Base-by-base conservation (phyloP, 257 asterid genomes). In the Apocynum venetum region DNA sequence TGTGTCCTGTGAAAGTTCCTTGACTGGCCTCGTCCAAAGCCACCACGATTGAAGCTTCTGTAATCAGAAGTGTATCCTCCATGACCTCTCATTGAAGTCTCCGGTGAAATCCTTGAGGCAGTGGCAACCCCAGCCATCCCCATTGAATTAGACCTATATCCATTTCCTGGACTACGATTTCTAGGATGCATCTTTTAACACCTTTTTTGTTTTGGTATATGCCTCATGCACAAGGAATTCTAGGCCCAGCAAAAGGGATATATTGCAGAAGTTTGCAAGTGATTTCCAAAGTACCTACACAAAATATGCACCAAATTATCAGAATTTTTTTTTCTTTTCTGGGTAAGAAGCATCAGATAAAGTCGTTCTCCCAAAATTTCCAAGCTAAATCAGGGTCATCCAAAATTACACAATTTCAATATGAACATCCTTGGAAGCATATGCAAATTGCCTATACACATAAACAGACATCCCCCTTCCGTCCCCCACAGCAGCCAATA, bases 101-200 rank as follows among this genome's bases (percentile, higher is more conserved):
- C 97, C 2, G 96, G 91, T 25, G 96, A 89, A 68, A 90, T 79
- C 79, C 93, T 80, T 14, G 97, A 84, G 52, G 90, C 83, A 63
- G 93, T 78, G 19, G 86, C 81, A 76, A 78, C 80, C 53, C 89
- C 87, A 68, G 89, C 90, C 89, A 89, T 82, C 77, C 94, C 94
- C 89, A 88, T 78, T 55, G 88, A 61, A 76, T 87, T 87, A 48
- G 89, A 72, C 89, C 96, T 88, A 88, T 90, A 90, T 52, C 92
- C 97, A 84, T 85, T 93, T 35, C 89, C 97, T 1, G 89, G 90
- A 69, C 89, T 84, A 57, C 97, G 89, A 79, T 91, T 91, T 83
- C 91, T 86, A 3, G 89, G 87, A 61, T 93, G 90, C 99, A 96
- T 96, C 36, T 82, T 83, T 81, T 36, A 35, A 48, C 31, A 68